Conservation (phyloP, 2,329 filamentous ascomycete species). For the Iodosphaeria phyllophila region DNA sequence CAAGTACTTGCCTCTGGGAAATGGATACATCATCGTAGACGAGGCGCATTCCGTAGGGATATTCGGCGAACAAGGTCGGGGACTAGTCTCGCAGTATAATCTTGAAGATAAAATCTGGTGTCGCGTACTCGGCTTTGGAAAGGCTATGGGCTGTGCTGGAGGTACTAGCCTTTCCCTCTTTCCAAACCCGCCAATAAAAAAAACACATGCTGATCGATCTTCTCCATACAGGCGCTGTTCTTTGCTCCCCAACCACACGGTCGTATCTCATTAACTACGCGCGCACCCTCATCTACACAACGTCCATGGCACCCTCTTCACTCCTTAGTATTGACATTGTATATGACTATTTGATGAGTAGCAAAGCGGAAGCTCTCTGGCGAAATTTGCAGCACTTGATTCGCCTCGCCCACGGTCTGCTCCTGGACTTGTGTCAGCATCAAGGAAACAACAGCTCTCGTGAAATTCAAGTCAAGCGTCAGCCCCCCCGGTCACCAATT, state of each 20-base stretch:
- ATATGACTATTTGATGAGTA: slow-evolving; percentile 13
- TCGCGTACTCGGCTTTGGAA: slow-evolving; percentile 46
- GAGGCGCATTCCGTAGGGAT: slow-evolving; percentile 50
- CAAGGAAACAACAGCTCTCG: too few relatives aligned
- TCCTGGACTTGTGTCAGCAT: slow-evolving; percentile 15
- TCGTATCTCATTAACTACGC: slow-evolving; percentile 60
- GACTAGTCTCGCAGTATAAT: slow-evolving; percentile 35
- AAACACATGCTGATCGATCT: slow-evolving; percentile 4
- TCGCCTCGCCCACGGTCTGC: too few relatives aligned
- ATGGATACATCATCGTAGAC: slow-evolving; percentile 45
- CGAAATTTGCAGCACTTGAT: too few relatives aligned
- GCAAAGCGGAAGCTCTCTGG: slow-evolving; percentile 8
- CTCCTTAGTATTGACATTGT: slow-evolving; percentile 12
- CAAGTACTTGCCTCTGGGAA: slow-evolving; percentile 31
- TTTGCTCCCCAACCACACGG: slow-evolving; percentile 39
- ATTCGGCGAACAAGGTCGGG: slow-evolving; percentile 33
- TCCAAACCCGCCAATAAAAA: not conserved
- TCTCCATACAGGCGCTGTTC: slow-evolving; percentile 29
- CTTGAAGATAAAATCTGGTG: slow-evolving; percentile 37
- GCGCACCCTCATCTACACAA: slow-evolving; percentile 58
- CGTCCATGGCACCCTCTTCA: slow-evolving; percentile 42
- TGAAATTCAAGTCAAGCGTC: too few relatives aligned
- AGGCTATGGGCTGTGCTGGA: slow-evolving; percentile 49
- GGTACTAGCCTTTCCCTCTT: slow-evolving; percentile 26
- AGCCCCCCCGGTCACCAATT: slow-evolving; percentile 30